These are phyloP conservation scores for Candida anutae DNA, from an alignment of 1,139 yeast genomes.

Conservation along the genomic window DNA sequence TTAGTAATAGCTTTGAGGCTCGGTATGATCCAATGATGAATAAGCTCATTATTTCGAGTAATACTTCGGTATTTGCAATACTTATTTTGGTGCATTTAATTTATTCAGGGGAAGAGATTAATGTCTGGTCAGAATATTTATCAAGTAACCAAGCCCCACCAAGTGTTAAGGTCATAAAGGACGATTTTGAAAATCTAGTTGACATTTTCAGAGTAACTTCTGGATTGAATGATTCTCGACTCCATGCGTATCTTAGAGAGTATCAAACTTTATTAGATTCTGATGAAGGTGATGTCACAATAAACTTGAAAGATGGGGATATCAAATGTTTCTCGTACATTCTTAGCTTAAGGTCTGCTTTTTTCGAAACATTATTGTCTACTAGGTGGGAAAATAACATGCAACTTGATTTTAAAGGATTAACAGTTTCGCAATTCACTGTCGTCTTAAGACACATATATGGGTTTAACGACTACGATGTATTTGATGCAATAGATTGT, in stretches of 20 bases:
- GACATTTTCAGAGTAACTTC: constrained; percentile 13
- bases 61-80: constrained; percentile 19
- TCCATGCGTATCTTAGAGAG: constrained; percentile 1
- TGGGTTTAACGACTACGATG: constrained; percentile 39
- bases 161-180: constrained; percentile 5
- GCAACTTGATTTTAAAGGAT: constrained; percentile 36
- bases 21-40: constrained; percentile 9
- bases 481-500: constrained; percentile 34
- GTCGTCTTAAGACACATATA: constrained; percentile 50
- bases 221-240: constrained; percentile 1
- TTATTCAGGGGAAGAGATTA: constrained; percentile 15
- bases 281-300: constrained; percentile 12
- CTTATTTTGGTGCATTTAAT: constrained; percentile 26
- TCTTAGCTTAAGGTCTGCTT: constrained; percentile 50
- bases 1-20: constrained; percentile 16
- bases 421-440: constrained; percentile 37
- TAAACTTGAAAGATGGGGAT: constrained; percentile 34
- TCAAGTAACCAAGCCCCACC: constrained; percentile 12
- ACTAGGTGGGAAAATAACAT: constrained; percentile 41
- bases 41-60: constrained; percentile 11
- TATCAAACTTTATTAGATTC: constrained; percentile 4
- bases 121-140: constrained; percentile 20
- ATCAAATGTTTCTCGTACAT: constrained; percentile 42
- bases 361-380: constrained; percentile 54
- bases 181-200: constrained; percentile 12